Evolutionary conservation across 805 yeast species (phyloP).

Genomic region (Ogataea haglerorum): DNA sequence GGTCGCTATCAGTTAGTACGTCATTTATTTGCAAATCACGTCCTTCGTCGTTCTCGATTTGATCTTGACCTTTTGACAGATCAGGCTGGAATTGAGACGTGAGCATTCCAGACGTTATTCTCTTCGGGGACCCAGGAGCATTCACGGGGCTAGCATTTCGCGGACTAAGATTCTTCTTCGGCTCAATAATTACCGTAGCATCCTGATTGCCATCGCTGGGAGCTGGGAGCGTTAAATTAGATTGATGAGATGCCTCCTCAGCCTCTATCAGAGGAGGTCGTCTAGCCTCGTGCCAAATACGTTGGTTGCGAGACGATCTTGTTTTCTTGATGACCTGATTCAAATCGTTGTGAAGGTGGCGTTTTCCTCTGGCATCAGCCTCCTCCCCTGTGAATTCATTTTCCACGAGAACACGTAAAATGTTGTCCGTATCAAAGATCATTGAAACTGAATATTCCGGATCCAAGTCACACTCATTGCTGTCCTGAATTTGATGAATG

Average conservation of each 20-base stretch:
- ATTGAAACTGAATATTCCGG: constrained; percentile 69
- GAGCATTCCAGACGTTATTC: constrained; percentile 39
- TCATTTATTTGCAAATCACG: constrained; percentile 14
- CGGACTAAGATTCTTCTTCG: constrained; percentile 24
- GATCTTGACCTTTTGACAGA: constrained; percentile 30
- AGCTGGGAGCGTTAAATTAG: constrained; percentile 21
- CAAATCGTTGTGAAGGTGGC: constrained; percentile 24
- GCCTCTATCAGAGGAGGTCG: constrained; percentile 3
- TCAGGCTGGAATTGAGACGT: constrained; percentile 30
- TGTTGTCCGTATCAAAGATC: constrained; percentile 52
- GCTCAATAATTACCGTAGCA: constrained; percentile 23
- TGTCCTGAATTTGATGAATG: constrained; percentile 64
- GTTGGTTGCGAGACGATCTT: constrained; percentile 21
- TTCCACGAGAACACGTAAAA: constrained; percentile 44
- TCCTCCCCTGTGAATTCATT: constrained; percentile 32
- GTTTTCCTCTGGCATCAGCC: constrained; percentile 16
- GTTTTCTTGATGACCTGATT: constrained; percentile 31
- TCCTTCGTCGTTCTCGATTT: constrained; percentile 19
- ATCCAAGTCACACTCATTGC: constrained; percentile 68
- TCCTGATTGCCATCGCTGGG: constrained; percentile 19
- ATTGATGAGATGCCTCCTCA: constrained; percentile 2
- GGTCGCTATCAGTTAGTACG: constrained; percentile 18
- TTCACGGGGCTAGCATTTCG: constrained; percentile 31
- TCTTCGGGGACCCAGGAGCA: constrained; percentile 33
- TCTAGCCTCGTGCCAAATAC: constrained; percentile 20